Evolutionary conservation across 2,329 filamentous ascomycete genomes (phyloP).

Genomic region (Cordyceps cicadae): DNA sequence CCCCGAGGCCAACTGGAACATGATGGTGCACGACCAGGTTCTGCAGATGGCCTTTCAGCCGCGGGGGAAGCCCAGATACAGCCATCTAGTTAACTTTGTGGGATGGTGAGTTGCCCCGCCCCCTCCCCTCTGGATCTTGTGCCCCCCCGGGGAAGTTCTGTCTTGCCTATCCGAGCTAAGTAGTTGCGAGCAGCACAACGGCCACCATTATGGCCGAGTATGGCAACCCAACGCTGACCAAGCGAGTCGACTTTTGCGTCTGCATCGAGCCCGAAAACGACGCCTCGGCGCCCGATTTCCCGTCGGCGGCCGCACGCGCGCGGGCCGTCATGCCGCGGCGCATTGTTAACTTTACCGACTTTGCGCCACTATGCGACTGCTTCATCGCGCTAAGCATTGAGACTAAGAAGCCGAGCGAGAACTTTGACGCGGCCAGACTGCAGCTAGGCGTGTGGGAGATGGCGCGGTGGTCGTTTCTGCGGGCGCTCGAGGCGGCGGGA

Average conservation of each 20-base stretch:
- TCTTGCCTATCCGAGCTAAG: neutral
- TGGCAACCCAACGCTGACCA: neutral
- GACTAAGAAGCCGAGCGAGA: neutral
- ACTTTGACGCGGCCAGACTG: neutral
- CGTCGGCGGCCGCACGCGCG: neutral
- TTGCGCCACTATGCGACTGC: neutral
- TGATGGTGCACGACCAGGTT: neutral
- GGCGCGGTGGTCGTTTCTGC: neutral
- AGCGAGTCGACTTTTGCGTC: neutral
- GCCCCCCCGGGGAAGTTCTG: neutral
- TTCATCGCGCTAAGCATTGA: neutral
- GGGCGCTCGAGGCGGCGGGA: neutral
- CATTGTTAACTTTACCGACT: neutral
- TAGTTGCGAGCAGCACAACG: neutral
- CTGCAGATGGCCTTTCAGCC: neutral
- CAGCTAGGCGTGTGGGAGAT: neutral
- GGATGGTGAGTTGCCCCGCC: neutral
- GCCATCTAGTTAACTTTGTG: neutral
- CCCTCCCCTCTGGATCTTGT: neutral
- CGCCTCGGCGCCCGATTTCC: neutral
- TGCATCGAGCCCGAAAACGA: neutral
- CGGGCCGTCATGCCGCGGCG: neutral
- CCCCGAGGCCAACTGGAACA: neutral
- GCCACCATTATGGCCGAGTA: neutral
- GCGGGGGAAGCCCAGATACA: neutral